Evolutionary conservation across 1,139 yeast species (phyloP).

Genomic region (Pichia sp.): DNA sequence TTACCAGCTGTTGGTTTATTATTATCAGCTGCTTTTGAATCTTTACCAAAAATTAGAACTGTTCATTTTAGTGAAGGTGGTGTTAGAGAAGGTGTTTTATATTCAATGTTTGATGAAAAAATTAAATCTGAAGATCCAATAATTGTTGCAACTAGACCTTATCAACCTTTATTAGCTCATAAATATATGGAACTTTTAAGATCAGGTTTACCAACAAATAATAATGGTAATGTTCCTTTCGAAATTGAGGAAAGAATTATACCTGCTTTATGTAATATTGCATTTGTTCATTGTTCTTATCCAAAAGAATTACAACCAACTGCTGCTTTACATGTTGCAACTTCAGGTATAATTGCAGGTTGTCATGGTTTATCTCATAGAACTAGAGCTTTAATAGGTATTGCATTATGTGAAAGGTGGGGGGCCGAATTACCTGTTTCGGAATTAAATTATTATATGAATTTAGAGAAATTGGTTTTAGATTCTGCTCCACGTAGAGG

Average conservation of each 20-base stretch:
- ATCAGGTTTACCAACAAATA: constrained; percentile 41
- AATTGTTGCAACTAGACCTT: constrained; percentile 54
- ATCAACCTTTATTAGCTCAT: constrained; percentile 52
- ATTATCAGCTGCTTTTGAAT: constrained; percentile 50
- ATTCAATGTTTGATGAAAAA: constrained; percentile 46
- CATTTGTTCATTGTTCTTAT: constrained; percentile 64
- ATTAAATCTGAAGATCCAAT: constrained; percentile 58
- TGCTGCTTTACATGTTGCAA: constrained; percentile 58
- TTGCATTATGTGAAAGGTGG: constrained; percentile 67
- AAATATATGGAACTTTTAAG: constrained; percentile 43
- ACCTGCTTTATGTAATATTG: constrained; percentile 60
- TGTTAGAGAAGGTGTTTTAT: constrained; percentile 62
- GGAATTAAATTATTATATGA: constrained; percentile 37
- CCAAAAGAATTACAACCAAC: constrained; percentile 68
- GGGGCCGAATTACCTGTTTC: constrained; percentile 61
- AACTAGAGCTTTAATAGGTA: constrained; percentile 56
- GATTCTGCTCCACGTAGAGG: constrained; percentile 39
- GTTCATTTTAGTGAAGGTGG: constrained; percentile 66
- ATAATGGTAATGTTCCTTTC: constrained; percentile 38
- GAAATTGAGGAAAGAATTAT: constrained; percentile 51
- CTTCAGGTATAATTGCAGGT: constrained; percentile 62
- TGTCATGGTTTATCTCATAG: constrained; percentile 63
- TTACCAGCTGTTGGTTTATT: constrained; percentile 57
- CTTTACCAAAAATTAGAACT: constrained; percentile 50
- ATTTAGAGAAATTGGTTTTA: constrained; percentile 37